Conservation (phyloP, 2,329 filamentous ascomycete genomes). For the Corinectria fuckeliana region DNA sequence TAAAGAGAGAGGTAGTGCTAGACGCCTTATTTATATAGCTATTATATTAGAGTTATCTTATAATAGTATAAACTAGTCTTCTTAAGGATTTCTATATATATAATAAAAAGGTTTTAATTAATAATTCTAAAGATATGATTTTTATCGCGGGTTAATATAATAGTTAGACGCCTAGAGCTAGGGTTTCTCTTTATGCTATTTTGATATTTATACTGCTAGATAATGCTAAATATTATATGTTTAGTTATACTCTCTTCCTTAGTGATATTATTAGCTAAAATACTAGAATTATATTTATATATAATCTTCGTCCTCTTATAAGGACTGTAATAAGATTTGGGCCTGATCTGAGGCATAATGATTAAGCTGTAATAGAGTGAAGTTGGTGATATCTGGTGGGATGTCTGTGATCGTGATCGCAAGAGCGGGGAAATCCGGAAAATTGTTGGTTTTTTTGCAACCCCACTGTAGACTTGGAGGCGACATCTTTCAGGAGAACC, state of each 20-base stretch:
- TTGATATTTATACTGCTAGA: not conserved
- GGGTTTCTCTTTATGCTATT: not conserved
- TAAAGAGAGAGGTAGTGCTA: not conserved
- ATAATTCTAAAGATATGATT: not conserved
- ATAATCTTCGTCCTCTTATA: not conserved
- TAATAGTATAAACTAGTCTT: not conserved
- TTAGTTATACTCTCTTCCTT: not conserved
- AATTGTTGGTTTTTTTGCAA: not conserved
- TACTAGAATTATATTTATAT: not conserved
- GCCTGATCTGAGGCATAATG: not conserved
- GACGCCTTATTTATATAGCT: not conserved
- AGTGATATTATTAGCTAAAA: not conserved
- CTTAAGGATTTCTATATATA: not conserved
- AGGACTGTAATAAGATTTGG: not conserved
- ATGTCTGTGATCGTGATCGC: not conserved
- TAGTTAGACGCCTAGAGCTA: not conserved
- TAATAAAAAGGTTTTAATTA: not conserved
- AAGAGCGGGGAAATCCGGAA: not conserved
- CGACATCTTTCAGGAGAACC: too few species aligned
- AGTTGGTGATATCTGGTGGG: not conserved
- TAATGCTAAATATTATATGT: not conserved
- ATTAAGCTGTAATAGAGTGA: not conserved
- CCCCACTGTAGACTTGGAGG: not conserved
- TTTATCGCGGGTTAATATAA: not conserved
- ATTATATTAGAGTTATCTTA: not conserved